Base-by-base conservation (phyloP, 805 yeast species). In the Naumovozyma castellii region DNA sequence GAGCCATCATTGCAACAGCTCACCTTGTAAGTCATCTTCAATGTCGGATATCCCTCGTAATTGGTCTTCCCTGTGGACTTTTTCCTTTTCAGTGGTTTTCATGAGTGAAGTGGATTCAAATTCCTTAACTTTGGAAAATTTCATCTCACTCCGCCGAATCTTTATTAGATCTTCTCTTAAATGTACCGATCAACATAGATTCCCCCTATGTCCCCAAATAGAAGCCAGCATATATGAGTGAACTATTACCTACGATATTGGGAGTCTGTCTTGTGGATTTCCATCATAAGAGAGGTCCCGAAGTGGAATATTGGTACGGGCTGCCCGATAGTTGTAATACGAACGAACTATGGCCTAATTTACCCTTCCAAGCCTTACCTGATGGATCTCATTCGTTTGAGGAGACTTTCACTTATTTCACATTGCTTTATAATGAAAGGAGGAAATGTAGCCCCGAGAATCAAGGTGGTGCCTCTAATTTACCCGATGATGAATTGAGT, bases 331-430 rank as follows among this genome's bases (percentile, higher is more conserved):
- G 55, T 19, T 50, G 59, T 13, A 44, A 54, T 28, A 54, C 70
- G 1, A 34, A 45, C 4, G 51, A 63, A 3, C 63, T 82, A 15
- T 92, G 96, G 88, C 87, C 92, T 9, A 78, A 80, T 53, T 62
- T 92, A 32, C 94, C 98, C 2, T 92, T 92, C 55, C 97, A 88
- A 57, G 94, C 96, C 1, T 65, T 92, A 17, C 97, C 98, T 0
- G 98, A 92, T 62, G 97, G 97, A 3, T 80, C 94, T 2, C 98
- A 92, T 59, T 71, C 88, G 17, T 90, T 80, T 56, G 94, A 87
- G 56, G 97, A 92, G 59, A 87, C 95, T 1, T 86, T 88, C 54
- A 80, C 95, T 18, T 85, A 85, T 56, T 90, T 90, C 63, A 88
- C 95, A 18, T 65, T 90, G 34, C 71, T 82, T 4, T 84, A 77